Evolutionary conservation across 331 rosid genomes (phyloP), one percentile per base, ranked within the genome.

Genomic region (Rhamnella rubrinervis): DNA sequence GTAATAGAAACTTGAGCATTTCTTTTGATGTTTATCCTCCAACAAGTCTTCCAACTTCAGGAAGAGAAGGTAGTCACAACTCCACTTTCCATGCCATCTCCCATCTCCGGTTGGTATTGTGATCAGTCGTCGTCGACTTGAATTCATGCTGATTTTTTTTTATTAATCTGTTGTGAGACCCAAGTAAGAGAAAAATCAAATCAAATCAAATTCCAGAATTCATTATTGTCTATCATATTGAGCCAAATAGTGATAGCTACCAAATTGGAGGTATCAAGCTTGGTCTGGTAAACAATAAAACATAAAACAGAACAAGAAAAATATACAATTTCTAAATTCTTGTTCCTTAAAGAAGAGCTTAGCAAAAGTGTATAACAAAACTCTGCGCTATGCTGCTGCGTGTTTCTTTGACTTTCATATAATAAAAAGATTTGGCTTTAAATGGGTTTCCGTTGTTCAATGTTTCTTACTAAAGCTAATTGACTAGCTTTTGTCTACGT

Each of bases 81-180:
- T 80, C 97, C 97, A 93, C 14, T 88, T 81, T 35, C 86, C 96
- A 4, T 77, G 81, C 86, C 91, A 93, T 75, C 50, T 80, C 41
- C 92, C 86, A 63, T 88, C 96, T 10, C 85, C 57, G 4, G 96
- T 83, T 23, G 98, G 85, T 82, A 93, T 79, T 51, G 84, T 86
- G 79, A 93, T 86, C 79, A 88, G 70, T 59, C 86, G 91, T 13
- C 96, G 88, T 40, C 77, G 50, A 31, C 52, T 65, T 72, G 78
- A 84, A 6, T 61, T 58, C 21, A 77, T 73, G 66, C 71, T 55
- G 46, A 37, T 81, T 64, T 81, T 86, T n/a, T n/a, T 85, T 74
- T 87, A 65, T 77, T 82, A 71, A 72, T 80, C 92, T 83, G 59
- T 25, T 19, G 47, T 81, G 19, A 5, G 6, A n/a, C 31, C 70